Base-by-base conservation (phyloP, 1,284 basidiomycete species). In the Trametes polyzona region DNA sequence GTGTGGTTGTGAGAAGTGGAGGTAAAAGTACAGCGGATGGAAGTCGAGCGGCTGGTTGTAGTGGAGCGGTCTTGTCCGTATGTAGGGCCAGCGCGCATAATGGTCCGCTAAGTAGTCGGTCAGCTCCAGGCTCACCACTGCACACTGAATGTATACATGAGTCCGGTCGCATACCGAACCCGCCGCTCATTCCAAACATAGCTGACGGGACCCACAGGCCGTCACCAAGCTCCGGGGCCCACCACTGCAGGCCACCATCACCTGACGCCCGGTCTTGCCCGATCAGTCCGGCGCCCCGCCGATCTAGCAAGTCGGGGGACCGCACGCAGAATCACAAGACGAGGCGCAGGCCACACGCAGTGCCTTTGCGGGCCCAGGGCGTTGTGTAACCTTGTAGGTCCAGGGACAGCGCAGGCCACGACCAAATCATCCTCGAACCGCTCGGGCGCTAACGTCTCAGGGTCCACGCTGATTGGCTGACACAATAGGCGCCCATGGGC, bases 11-110 rank as follows among this genome's bases (percentile, higher is more conserved):
- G 67, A 61, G 58, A 71, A 72, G 47, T 73, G 72, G 3, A 73
- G 68, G 56, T 73, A 73, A 56, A 65, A 69, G 57, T 69, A 72
- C 2, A 73, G 64, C 40, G 70, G 70, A 59, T 73, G 72, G 24
- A 73, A 66, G 21, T 59, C 60, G 54, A 72, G 58, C 17, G 55
- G 53, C 21, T 49, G 56, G 37, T 44, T 44, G 14, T 54, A 47
- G 47, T 62, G 57, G 4, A 64, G 39, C 17, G 63, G 49, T 42
- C 47, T 58, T 35, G 65, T 51, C 42, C 61, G 61, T 12, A 30
- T 64, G 53, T 60, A 61, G 2, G 55, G 35, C 24, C 59, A 46
- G 10, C 48, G 40, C 1, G 33, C 35, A 51, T 67, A 64, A n/a
- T 61, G 65, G 40, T 63, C 56, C 24, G 61, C 62, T 68, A 48